Base-by-base conservation (phyloP, 495 filamentous ascomycete species). In the Zalerion maritima region DNA sequence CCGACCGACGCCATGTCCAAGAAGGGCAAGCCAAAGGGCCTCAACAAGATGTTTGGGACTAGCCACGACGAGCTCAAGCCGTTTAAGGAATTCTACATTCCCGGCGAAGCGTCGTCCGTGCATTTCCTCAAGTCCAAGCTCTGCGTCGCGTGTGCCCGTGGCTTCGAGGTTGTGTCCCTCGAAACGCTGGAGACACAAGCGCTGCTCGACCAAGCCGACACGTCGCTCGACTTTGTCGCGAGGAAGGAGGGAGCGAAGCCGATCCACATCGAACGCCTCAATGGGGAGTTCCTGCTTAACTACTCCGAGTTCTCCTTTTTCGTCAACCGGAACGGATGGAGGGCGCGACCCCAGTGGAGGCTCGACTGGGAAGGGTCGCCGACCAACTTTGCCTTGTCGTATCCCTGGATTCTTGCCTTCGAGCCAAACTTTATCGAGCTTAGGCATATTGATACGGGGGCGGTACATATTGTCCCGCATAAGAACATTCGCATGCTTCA, bases 1-100 rank as follows among this genome's bases (percentile, higher is more conserved):
- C 91, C 91, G 2, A 87, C 85, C 59, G 91, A 96, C 45, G 75
- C 79, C 24, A 69, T 89, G 58, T 74, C 78, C 13, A 83, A 81
- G 52, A 74, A 77, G 14, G 83, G 82, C 57, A 91, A 84, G 59
- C 87, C 87, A 40, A 84, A 82, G 28, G 86, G 89, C 13, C 75
- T 96, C 26, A 74, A 79, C 38, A 91, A 85, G 61, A 85, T 99
- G 76, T 85, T 96, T 59, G 80, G 82, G 47, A 74, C 79, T 35
- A 80, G 83, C 8, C 84, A 93, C 46, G 91, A 99, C 41, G 81
- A 89, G 27, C 63, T 99, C 30, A 92, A 84, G 48, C 81, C 86
- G 10, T 94, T 89, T 67, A 94, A 96, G 69, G 91, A 99, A 62
- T 94, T 94, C 47, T 96, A 96, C 55, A 94, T 99, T 40, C 91